phyloP scores from a whole-genome alignment of 75 land plant species.

The Cunninghamia lanceolata region DNA sequence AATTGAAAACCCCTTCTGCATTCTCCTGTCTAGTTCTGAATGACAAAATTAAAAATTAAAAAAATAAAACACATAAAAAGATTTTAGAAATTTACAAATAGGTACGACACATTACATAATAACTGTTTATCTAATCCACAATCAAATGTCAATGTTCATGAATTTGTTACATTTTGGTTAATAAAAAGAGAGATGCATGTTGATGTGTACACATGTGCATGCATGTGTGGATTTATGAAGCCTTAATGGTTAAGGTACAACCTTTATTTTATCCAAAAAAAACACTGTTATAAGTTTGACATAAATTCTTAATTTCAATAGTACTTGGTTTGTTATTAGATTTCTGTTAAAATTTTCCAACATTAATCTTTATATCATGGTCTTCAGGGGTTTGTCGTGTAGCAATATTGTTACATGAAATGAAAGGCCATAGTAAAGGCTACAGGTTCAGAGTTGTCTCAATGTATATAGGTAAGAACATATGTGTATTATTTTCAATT shows the following conservation, averaged over 20 bases:
- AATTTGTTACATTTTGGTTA: neutral
- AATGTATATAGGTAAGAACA: constrained; percentile 82
- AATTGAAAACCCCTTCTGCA: no score
- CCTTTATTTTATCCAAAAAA: neutral
- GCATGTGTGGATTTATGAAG: neutral
- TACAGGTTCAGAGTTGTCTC: constrained; percentile 88
- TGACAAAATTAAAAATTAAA: no score
- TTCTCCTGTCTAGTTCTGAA: no score
- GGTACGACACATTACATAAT: no score
- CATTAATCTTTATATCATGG: neutral
- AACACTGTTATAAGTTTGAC: no score
- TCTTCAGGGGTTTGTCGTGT: constrained; percentile 83
- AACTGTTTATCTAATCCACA: neutral
- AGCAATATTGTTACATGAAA: constrained; percentile 85
- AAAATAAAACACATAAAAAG: no score
- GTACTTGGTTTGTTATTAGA: no score
- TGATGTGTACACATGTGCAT: neutral
- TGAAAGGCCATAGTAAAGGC: constrained; percentile 88
- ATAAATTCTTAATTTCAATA: no score
- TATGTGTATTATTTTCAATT: neutral
- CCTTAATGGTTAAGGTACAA: neutral
- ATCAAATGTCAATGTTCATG: neutral
- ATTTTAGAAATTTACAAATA: no score
- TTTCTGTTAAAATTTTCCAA: no score
- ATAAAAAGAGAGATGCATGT: neutral